Evolutionary conservation across 2,329 filamentous ascomycete species (phyloP).

Genomic region (Ascomycota sp.): DNA sequence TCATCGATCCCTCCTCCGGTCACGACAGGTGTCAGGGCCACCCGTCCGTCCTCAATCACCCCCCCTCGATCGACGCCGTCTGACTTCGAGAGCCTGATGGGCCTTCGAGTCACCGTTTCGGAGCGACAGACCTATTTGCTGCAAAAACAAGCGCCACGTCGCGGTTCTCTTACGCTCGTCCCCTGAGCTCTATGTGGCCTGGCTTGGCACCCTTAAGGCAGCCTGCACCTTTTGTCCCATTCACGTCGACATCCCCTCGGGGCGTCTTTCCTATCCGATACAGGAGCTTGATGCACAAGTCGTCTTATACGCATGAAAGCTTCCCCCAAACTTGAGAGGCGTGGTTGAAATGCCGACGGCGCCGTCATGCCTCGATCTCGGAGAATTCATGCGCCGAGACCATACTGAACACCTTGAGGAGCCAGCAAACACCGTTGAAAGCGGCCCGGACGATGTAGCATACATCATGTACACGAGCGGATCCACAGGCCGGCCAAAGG

Average conservation of each 20-base stretch:
- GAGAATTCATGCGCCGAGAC: background rate
- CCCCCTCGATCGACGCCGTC: background rate
- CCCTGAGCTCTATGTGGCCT: background rate
- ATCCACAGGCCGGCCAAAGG: background rate
- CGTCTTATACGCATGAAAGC: background rate
- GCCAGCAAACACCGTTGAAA: background rate
- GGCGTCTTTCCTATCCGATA: background rate
- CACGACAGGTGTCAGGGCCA: background rate
- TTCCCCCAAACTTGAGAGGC: background rate
- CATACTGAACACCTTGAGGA: background rate
- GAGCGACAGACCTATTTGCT: background rate
- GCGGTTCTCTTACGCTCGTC: background rate
- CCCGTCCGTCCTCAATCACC: background rate
- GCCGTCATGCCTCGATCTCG: background rate
- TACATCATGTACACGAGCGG: constrained; percentile 1
- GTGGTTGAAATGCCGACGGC: background rate
- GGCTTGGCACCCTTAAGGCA: background rate
- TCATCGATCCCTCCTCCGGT: background rate
- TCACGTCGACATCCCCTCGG: background rate
- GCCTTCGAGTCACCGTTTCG: background rate
- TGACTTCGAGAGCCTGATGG: background rate
- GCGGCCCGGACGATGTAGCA: background rate
- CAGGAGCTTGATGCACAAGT: background rate
- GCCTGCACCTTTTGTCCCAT: background rate
- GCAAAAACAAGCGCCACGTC: background rate